Conservation (phyloP, 805 yeast species). For the Candida saitoana region DNA sequence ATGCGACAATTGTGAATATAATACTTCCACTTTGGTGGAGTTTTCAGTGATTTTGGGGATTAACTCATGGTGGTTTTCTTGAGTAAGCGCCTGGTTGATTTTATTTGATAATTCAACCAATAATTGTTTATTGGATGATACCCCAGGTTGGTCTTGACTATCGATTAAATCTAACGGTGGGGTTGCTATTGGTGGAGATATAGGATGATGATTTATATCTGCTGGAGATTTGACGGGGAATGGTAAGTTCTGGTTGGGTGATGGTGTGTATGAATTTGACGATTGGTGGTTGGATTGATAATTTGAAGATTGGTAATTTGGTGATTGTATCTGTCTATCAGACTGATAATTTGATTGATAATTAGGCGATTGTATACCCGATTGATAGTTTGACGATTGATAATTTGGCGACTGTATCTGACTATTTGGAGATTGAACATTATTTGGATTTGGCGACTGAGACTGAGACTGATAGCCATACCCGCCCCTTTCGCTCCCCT, state of each 20-base stretch:
- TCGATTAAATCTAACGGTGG: slow-evolving; percentile 16
- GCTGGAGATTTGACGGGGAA: slow-evolving; percentile 4
- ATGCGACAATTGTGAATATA: slow-evolving; percentile 29
- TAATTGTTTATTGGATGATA: slow-evolving; percentile 5
- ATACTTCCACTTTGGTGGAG: slow-evolving; percentile 20
- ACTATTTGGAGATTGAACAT: not conserved
- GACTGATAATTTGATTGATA: not conserved
- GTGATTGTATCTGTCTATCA: too few species aligned
- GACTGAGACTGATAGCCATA: too few species aligned
- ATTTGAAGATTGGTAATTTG: not conserved
- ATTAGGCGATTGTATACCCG: slow-evolving; percentile 2
- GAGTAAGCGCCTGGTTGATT: slow-evolving; percentile 14
- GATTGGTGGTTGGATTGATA: not conserved
- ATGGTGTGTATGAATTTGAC: not conserved
- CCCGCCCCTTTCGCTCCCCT: not conserved
- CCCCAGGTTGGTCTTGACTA: slow-evolving; percentile 10
- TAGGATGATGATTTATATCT: slow-evolving; percentile 3
- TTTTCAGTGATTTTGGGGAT: slow-evolving; percentile 13
- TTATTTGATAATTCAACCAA: slow-evolving; percentile 14
- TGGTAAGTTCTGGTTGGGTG: not conserved
- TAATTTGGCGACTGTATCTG: not conserved
- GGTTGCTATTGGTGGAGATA: not conserved
- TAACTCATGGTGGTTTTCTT: slow-evolving; percentile 11
- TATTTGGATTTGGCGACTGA: not conserved
- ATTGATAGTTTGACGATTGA: not conserved